Conservation (phyloP, 176 grass and related monocot species). For the Thalia dealbata region DNA sequence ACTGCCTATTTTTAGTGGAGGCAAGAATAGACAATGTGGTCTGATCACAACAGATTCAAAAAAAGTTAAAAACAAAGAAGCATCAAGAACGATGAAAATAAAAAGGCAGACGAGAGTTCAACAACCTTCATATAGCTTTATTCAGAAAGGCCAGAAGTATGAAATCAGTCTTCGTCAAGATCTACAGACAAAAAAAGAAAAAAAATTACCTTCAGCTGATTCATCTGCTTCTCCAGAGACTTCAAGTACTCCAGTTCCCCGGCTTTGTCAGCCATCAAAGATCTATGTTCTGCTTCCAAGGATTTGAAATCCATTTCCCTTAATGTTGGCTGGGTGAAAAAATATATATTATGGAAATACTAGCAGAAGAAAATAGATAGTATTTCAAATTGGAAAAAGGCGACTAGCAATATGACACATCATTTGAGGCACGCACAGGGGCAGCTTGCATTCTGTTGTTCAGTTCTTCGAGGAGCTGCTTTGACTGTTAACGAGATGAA, state of each 20-base stretch:
- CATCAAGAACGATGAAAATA: background rate
- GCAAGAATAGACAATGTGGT: background rate
- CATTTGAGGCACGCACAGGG: slow-evolving; percentile 35
- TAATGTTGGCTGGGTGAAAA: slow-evolving; percentile 38
- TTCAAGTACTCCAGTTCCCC: slow-evolving; percentile 60
- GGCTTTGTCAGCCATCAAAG: slow-evolving; percentile 55
- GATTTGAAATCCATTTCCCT: slow-evolving; percentile 51
- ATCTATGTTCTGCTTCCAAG: slow-evolving; percentile 52
- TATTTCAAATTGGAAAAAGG: slow-evolving; percentile 5
- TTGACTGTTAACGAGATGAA: slow-evolving; percentile 1
- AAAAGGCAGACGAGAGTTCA: background rate
- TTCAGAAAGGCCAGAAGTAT: background rate
- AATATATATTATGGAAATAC: slow-evolving; percentile 15
- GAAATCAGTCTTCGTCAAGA: background rate
- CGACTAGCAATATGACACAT: background rate
- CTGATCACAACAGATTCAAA: background rate
- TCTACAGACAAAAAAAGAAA: background rate
- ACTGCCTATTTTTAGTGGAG: background rate
- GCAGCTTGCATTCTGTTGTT: slow-evolving; percentile 30
- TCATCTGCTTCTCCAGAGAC: slow-evolving; percentile 46
- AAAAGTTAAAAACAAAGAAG: background rate
- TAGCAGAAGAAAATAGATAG: background rate
- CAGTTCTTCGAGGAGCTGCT: slow-evolving; percentile 37
- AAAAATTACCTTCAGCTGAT: slow-evolving; percentile 64
- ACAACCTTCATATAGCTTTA: background rate